phyloP scores from a whole-genome alignment of 176 grass and related monocot genomes.

The Pontederia paniculata region DNA sequence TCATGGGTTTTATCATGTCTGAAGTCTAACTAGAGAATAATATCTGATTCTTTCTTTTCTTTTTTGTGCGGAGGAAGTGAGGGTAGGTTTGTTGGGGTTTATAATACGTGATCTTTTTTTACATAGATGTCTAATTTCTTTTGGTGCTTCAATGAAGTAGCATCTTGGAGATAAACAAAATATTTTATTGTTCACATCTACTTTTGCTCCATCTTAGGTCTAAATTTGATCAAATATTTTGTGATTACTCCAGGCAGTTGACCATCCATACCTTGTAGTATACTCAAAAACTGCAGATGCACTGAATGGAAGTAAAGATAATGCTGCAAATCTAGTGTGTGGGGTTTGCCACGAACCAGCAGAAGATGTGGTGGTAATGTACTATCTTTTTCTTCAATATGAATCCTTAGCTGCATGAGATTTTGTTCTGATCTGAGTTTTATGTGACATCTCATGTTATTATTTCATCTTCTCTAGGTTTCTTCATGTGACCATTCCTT shows the following conservation, averaged over 20 bases:
- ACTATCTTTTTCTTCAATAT: neutral
- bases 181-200: neutral
- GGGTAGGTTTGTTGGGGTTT: no score
- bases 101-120: conserved; percentile 11
- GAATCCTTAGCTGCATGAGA: neutral
- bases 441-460: conserved; percentile 8
- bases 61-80: no score
- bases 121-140: neutral
- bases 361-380: conserved; percentile 75
- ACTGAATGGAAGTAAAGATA: conserved; percentile 27
- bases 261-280: conserved; percentile 91
- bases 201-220: neutral
- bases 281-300: conserved; percentile 56
- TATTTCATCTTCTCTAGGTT: conserved; percentile 37
- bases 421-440: conserved; percentile 3
- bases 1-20: no score
- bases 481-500: conserved; percentile 79
- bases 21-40: no score
- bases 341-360: conserved; percentile 51
- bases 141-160: neutral
- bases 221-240: neutral
- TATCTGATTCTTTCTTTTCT: no score
- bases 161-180: neutral
- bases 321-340: conserved; percentile 35
- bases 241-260: conserved; percentile 57